Conservation (phyloP, 2,329 filamentous ascomycete genomes). For the Penicillium sp. region DNA sequence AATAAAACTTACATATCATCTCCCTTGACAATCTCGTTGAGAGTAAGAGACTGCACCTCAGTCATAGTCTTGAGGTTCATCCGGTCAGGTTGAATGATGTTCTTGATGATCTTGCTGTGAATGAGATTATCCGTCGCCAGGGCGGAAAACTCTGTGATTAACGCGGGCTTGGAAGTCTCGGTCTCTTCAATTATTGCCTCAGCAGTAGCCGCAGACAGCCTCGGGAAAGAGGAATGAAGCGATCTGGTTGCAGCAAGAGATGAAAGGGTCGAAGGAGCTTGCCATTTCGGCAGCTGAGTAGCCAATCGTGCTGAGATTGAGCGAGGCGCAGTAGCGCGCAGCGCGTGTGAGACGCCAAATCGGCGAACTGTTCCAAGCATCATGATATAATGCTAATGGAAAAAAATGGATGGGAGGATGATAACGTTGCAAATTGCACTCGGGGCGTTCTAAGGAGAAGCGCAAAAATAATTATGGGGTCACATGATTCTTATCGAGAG, state of each 20-base stretch:
- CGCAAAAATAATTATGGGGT: conserved; percentile 23
- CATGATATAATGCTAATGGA: conserved; percentile 17
- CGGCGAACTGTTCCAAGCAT: conserved; percentile 44
- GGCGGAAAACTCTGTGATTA: conserved; percentile 41
- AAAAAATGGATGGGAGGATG: conserved; percentile 4
- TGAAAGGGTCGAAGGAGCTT: conserved; percentile 19
- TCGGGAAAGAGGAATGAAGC: conserved; percentile 32
- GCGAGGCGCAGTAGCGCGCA: conserved; percentile 35
- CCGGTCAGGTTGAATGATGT: conserved; percentile 59
- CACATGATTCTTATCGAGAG: conserved; percentile 26
- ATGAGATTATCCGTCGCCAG: conserved; percentile 48
- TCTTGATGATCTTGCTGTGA: conserved; percentile 62
- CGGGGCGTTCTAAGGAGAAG: conserved; percentile 14
- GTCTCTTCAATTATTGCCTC: conserved; percentile 22
- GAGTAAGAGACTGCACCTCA: conserved; percentile 81
- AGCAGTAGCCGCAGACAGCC: conserved; percentile 26
- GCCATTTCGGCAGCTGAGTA: conserved; percentile 31
- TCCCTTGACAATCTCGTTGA: conserved; percentile 74
- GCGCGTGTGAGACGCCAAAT: conserved; percentile 37
- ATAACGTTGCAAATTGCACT: conserved; percentile 9
- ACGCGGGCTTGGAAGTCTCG: conserved; percentile 10
- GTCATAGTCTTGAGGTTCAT: conserved; percentile 87
- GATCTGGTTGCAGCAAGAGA: conserved; percentile 23
- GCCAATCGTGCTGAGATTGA: conserved; percentile 28
- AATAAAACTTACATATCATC: conserved; percentile 68